Evolutionary conservation across 345 rosid genomes (phyloP).

Genomic region (Lepidium aucheri): DNA sequence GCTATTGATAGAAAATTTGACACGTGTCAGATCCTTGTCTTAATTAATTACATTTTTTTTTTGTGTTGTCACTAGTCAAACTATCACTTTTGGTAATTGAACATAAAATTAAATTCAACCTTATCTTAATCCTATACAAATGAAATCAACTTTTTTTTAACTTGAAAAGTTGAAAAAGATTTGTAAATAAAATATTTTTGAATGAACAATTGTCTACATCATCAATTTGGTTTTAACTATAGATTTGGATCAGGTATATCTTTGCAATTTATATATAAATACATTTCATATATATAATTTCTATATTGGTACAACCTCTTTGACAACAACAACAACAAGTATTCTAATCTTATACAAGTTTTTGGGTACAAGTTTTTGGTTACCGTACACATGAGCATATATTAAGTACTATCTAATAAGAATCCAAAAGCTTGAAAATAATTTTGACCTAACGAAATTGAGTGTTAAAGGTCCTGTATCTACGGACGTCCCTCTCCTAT

Average conservation of each 20-base stretch:
- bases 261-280: not conserved
- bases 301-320: not conserved
- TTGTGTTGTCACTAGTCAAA: slow-evolving; percentile 12
- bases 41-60: not conserved
- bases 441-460: slow-evolving; percentile 8
- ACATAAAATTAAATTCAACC: not conserved
- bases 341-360: not conserved
- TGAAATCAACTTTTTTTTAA: not conserved
- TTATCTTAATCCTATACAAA: slow-evolving; percentile 13
- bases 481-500: slow-evolving; percentile 29
- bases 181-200: not conserved
- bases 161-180: not conserved
- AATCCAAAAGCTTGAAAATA: not conserved
- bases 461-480: slow-evolving; percentile 15
- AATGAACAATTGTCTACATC: not conserved
- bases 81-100: slow-evolving; percentile 7
- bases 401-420: not conserved
- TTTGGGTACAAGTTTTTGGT: not conserved
- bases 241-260: not conserved
- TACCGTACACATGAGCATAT: not conserved
- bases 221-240: not conserved
- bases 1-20: slow-evolving; percentile 19
- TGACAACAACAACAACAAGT: not conserved
- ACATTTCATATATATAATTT: not conserved
- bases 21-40: slow-evolving; percentile 3